phyloP scores from a whole-genome alignment of 805 yeast genomes.

The Sporopachydermia quercuum region DNA sequence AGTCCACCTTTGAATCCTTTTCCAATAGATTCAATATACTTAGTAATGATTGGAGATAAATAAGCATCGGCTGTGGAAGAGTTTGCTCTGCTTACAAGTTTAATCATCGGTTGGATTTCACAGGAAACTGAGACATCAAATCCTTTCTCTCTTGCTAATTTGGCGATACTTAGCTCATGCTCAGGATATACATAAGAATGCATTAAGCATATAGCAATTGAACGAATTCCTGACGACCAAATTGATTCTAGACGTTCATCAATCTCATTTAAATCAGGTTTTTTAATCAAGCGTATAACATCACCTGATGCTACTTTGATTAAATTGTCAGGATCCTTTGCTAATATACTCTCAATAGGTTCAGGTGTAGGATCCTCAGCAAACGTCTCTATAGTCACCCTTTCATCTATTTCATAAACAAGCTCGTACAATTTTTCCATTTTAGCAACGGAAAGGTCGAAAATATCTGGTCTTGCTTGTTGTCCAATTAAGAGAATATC shows the following conservation, averaged over 20 bases:
- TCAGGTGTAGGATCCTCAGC: constrained; percentile 40
- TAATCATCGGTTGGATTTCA: constrained; percentile 65
- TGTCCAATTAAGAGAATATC: constrained; percentile 78
- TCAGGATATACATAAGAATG: constrained; percentile 62
- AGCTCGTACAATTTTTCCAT: constrained; percentile 56
- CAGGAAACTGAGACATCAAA: constrained; percentile 61
- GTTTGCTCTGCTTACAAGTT: constrained; percentile 58
- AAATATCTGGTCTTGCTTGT: constrained; percentile 82
- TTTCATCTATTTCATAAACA: constrained; percentile 78
- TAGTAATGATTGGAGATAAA: constrained; percentile 61
- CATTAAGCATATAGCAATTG: constrained; percentile 56
- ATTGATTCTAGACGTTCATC: constrained; percentile 26
- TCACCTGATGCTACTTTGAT: constrained; percentile 56
- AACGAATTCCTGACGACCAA: constrained; percentile 43
- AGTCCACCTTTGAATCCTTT: constrained; percentile 41
- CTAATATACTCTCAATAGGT: constrained; percentile 10
- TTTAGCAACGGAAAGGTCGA: constrained; percentile 63
- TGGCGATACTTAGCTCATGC: constrained; percentile 48
- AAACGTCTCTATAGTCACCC: constrained; percentile 73
- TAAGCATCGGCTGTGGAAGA: constrained; percentile 79
- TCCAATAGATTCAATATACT: constrained; percentile 46
- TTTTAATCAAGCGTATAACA: constrained; percentile 38
- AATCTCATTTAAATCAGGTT: constrained; percentile 32
- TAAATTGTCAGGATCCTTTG: constrained; percentile 19
- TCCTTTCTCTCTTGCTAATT: constrained; percentile 49